Percentiles rank a stretch among this genome's conserved stretches.
Evolutionary conservation across 495 filamentous ascomycete species (phyloP).

Genomic region (Trichoderma gamsii): DNA sequence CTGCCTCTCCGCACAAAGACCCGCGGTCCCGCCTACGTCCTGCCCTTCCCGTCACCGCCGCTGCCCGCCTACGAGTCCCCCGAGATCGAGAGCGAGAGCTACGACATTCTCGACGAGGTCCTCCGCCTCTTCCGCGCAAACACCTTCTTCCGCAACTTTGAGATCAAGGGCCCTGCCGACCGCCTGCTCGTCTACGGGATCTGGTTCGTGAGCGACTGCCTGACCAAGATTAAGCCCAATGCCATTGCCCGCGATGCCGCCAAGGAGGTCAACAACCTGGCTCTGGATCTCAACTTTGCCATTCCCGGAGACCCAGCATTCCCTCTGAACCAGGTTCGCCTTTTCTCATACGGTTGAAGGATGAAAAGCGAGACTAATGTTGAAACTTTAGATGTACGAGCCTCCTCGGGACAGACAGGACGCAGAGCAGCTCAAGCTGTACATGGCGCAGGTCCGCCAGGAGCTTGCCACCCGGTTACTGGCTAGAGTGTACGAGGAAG

Average conservation of each 20-base stretch:
- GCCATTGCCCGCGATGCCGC: slow-evolving; percentile 45
- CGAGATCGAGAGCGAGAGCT: slow-evolving; percentile 77
- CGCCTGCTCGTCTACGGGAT: slow-evolving; percentile 94
- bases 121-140: slow-evolving; percentile 93
- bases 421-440: slow-evolving; percentile 78
- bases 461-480: slow-evolving; percentile 78
- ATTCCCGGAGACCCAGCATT: slow-evolving; percentile 93
- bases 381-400: slow-evolving; percentile 44
- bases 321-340: slow-evolving; percentile 73
- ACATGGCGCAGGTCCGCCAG: slow-evolving; percentile 86
- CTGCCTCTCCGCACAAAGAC: slow-evolving; percentile 88
- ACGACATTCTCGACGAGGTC: slow-evolving; percentile 92
- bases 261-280: slow-evolving; percentile 52
- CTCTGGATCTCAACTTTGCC: slow-evolving; percentile 81
- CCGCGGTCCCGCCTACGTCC: slow-evolving; percentile 83
- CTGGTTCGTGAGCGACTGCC: slow-evolving; percentile 81
- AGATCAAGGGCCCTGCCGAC: slow-evolving; percentile 95
- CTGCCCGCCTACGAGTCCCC: slow-evolving; percentile 66
- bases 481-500: slow-evolving; percentile 78
- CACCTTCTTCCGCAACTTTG: slow-evolving; percentile 98
- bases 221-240: slow-evolving; percentile 72
- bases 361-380: neutral
- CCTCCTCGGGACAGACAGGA: slow-evolving; percentile 78
- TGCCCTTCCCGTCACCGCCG: slow-evolving; percentile 52
- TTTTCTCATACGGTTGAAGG: neutral